Base-by-base conservation (phyloP, 352 stramenopile genomes). In the Thalassiosira exigua region DNA sequence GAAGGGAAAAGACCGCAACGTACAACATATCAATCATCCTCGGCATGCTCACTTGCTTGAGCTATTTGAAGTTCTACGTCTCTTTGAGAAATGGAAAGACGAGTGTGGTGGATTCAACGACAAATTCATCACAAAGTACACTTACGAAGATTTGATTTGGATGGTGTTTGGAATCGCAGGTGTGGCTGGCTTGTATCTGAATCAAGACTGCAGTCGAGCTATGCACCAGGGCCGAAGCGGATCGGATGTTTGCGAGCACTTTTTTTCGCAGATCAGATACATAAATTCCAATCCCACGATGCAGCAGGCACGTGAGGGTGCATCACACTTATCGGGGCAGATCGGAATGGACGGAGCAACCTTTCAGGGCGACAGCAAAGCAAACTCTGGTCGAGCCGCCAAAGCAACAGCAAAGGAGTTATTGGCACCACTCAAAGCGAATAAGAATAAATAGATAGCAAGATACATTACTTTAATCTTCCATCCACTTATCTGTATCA, bases 221-320 rank as follows among this genome's bases (percentile, higher is more conserved):
- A 58, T 74, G 30, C 19, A 74, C 46, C 65, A 74, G 33, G 52
- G 53, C 24, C 21, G 57, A 30, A 69, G 19, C 56, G 66, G 66
- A 29, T 48, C 53, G 42, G 66, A 75, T 68, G 24, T 50, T 21
- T 75, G 66, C 56, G 66, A 75, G 22, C 66, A 75, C 59, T 69
- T 69, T 32, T 75, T 75, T 60, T 22, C 66, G 2, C 52, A 11
- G 5, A 69, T 69, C 22, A 22, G 44, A 5, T 67, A 67, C 24
- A 26, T 57, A 14, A 51, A 73, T 21, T 19, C n/a, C 33, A 77
- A 77, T 39, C 68, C 68, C 9, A 71, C 42, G 2, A 46, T 77
- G 39, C 2, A 58, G 19, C 56, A 69, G 50, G 36, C 24, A 12
- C 46, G 14, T 24, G 29, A 67, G 17, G 66, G 30, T 27, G 52